phyloP scores from a whole-genome alignment of 345 rosid species.

The Geranium rotundifolium region DNA sequence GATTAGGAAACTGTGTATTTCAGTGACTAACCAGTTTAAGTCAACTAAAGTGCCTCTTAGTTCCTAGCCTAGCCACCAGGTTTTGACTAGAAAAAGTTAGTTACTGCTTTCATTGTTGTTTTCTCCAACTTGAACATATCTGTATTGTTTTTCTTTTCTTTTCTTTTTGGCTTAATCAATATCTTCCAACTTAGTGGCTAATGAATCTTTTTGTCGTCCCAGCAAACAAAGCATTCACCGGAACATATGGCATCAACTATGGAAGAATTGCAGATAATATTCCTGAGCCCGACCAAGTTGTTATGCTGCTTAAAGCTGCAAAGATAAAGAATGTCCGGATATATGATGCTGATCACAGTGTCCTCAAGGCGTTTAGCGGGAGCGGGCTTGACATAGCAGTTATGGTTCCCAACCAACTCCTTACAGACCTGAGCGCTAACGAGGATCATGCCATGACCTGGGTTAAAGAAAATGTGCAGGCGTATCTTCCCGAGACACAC shows the following conservation, averaged over 20 bases:
- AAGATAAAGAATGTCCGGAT: conserved; percentile 85
- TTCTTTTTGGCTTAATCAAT: background rate
- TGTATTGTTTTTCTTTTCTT: background rate
- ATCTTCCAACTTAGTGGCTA: background rate
- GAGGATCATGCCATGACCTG: conserved; percentile 65
- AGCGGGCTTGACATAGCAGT: conserved; percentile 77
- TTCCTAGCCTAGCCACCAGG: background rate
- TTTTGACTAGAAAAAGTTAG: background rate
- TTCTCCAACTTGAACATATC: background rate
- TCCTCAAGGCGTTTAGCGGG: conserved; percentile 81
- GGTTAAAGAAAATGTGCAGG: conserved; percentile 79
- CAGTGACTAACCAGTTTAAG: background rate
- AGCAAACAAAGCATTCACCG: conserved; percentile 54
- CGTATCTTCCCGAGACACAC: conserved; percentile 66
- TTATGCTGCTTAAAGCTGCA: conserved; percentile 55
- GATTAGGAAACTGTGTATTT: background rate
- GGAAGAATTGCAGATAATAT: conserved; percentile 92
- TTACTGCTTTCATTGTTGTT: background rate
- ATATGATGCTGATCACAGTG: conserved; percentile 75
- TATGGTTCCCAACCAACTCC: conserved; percentile 63
- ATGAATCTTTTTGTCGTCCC: conserved; percentile 10
- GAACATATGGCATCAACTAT: conserved; percentile 92
- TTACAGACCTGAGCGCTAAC: conserved; percentile 64
- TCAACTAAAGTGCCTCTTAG: background rate
- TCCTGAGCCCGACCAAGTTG: conserved; percentile 90